Base-by-base conservation (phyloP, 495 filamentous ascomycete species). In the Chaetomidium leptoderma region DNA sequence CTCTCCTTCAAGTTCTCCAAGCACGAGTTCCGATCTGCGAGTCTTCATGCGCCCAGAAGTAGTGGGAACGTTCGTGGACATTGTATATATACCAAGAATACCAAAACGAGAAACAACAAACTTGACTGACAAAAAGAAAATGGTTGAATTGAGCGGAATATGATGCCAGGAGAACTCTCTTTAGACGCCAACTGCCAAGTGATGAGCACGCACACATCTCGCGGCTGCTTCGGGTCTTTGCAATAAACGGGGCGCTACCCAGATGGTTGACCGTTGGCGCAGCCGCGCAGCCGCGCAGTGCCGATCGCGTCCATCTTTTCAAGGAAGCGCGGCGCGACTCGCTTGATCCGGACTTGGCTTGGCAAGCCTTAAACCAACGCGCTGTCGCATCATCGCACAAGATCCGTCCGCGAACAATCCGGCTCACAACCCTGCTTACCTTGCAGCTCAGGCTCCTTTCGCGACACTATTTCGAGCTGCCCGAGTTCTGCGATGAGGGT, bases 241-340 rank as follows among this genome's bases (percentile, higher is more conserved):
- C 35, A 39, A 37, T 21, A 37, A 52, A 52, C 33, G 48, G 16
- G 48, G 48, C 16, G 27, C 42, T 44, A 44, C 4, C 3, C 16
- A 14, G 17, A 48, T 32, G n/a, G 8, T 48, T n/a, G 43, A 51
- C 24, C n/a, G n/a, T n/a, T n/a, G n/a, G n/a, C n/a, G n/a, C n/a
- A n/a, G n/a, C n/a, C n/a, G n/a, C n/a, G n/a, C n/a, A n/a, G n/a
- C n/a, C n/a, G n/a, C n/a, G 16, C 24, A 36, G 24, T 40, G 14
- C 14, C 51, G 26, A 42, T 46, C 53, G 53, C 53, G 53, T 55
- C 40, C n/a, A n/a, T n/a, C n/a, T n/a, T n/a, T n/a, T 44, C 16
- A 23, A 36, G 3, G 9, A 16, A 19, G 17, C 53, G 53, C 53
- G 53, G 42, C 42, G 53, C 30, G 42, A 14, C 13, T 36, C n/a